Conservation (phyloP, 768 basidiomycete genomes). For the Jaapia argillacea region DNA sequence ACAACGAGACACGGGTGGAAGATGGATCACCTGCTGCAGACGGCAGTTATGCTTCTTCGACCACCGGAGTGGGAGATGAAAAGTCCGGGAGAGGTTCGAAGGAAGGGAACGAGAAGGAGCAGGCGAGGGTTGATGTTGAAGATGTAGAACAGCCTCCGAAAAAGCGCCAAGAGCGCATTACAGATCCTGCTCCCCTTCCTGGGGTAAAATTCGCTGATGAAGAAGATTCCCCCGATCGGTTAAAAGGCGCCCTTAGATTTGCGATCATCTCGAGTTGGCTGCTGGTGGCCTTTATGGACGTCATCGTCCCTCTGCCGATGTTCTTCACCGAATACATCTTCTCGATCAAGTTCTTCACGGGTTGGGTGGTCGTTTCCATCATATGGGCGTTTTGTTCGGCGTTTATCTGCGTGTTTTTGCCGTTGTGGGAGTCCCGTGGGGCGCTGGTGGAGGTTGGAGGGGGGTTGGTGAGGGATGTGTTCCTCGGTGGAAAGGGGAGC, state of each 20-base stretch:
- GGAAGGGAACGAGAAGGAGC: no score
- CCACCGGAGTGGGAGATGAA: no score
- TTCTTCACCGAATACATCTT: constrained; percentile 9
- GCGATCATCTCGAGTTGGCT: constrained; percentile 36
- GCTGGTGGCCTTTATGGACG: constrained; percentile 9
- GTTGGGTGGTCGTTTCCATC: constrained; percentile 8
- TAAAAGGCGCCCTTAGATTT: background rate
- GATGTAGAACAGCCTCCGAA: background rate
- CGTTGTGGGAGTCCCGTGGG: constrained; percentile 9
- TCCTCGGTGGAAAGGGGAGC: no score
- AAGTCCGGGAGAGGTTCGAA: no score
- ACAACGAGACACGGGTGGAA: constrained; percentile 3
- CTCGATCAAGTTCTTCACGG: constrained; percentile 7
- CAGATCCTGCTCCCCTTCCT: background rate
- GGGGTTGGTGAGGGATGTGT: no score
- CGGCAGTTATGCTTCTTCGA: no score
- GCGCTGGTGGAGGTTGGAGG: no score
- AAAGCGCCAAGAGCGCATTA: background rate
- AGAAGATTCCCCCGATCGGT: background rate
- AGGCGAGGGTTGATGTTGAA: no score
- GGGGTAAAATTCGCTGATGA: background rate
- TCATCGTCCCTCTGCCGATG: constrained; percentile 39
- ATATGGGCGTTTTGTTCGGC: constrained; percentile 7
- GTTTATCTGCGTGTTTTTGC: constrained; percentile 6
- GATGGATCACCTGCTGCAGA: no score